These are phyloP conservation scores for Cladosporium sp. DNA, from an alignment of 2,329 filamentous ascomycete genomes.

Conservation along the genomic window DNA sequence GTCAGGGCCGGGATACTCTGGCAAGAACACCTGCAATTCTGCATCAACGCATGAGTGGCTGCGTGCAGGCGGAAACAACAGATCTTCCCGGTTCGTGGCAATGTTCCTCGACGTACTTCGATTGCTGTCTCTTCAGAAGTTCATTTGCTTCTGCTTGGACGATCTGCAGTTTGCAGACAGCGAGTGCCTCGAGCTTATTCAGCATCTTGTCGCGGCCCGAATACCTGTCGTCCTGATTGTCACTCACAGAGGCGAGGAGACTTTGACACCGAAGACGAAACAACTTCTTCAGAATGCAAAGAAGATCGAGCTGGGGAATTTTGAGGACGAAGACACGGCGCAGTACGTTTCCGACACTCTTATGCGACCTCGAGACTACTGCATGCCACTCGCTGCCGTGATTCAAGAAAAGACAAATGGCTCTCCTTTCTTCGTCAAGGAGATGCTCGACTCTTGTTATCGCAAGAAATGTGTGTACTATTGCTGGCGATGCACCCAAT, in stretches of 20 bases:
- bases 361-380: constrained; percentile 64
- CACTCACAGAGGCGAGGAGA: constrained; percentile 49
- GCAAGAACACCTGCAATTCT: constrained; percentile 25
- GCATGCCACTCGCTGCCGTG: constrained; percentile 73
- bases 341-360: constrained; percentile 79
- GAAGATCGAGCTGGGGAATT: constrained; percentile 64
- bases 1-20: not conserved
- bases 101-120: constrained; percentile 82
- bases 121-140: constrained; percentile 74
- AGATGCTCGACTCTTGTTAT: constrained; percentile 84
- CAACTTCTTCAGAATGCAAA: constrained; percentile 48
- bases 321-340: constrained; percentile 74
- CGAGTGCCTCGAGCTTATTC: constrained; percentile 78
- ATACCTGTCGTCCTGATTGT: constrained; percentile 79
- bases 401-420: constrained; percentile 84
- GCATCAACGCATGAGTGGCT: constrained; percentile 42
- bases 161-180: constrained; percentile 87
- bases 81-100: constrained; percentile 71
- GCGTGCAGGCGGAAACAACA: constrained; percentile 40
- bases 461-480: constrained; percentile 87
- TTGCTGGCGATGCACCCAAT: constrained; percentile 74
- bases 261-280: constrained; percentile 33
- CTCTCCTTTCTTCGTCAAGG: constrained; percentile 85
- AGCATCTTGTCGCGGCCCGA: constrained; percentile 70
- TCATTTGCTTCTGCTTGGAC: constrained; percentile 84